phyloP scores from a whole-genome alignment of 352 stramenopile genomes.

The Pythium monospermum region DNA sequence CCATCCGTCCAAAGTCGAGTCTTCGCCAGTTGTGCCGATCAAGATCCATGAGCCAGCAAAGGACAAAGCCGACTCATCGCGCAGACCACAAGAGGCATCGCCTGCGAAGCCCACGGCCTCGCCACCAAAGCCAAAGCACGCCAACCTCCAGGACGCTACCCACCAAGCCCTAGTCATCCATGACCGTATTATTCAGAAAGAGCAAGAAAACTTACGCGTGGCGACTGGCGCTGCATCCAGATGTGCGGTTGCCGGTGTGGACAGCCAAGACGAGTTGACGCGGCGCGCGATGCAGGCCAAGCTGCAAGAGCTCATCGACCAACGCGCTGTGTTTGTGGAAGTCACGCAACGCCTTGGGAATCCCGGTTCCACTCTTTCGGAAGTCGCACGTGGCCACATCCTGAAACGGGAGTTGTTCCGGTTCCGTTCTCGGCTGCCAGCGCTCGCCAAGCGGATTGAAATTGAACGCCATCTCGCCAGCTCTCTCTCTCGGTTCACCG shows the following conservation, averaged over 20 bases:
- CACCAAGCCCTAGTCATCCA: neutral
- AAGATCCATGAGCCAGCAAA: no score
- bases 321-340: constrained; percentile 16
- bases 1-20: constrained; percentile 1
- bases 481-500: constrained; percentile 9
- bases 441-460: constrained; percentile 21
- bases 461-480: constrained; percentile 12
- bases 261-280: constrained; percentile 6
- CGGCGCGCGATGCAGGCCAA: constrained; percentile 16
- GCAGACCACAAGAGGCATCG: constrained; percentile 1
- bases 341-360: constrained; percentile 1
- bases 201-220: constrained; percentile 1
- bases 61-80: neutral
- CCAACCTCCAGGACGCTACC: neutral
- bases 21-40: constrained; percentile 2
- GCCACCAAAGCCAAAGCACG: neutral
- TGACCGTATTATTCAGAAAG: constrained; percentile 7
- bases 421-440: constrained; percentile 13
- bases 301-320: constrained; percentile 13
- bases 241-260: constrained; percentile 2
- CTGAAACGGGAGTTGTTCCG: constrained; percentile 20
- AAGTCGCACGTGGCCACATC: neutral
- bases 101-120: neutral
- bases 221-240: neutral
- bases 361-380: neutral